phyloP scores from a whole-genome alignment of 2,329 filamentous ascomycete species.

The Fusarium circinatum region DNA sequence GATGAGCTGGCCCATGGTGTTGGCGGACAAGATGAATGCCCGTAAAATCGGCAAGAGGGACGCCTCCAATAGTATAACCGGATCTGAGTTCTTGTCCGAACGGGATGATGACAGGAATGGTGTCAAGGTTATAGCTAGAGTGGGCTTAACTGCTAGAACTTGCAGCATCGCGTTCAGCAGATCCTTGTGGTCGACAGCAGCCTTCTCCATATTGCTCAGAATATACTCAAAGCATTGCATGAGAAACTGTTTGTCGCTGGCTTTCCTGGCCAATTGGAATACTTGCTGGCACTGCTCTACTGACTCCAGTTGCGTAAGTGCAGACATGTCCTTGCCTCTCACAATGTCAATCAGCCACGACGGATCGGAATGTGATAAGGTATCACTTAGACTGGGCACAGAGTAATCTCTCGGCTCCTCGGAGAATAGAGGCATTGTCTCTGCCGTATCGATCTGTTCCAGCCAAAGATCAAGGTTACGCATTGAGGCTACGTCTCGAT shows the following conservation, averaged over 20 bases:
- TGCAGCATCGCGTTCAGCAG: neutral
- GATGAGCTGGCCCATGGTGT: constrained; percentile 9
- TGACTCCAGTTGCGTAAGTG: neutral
- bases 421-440: neutral
- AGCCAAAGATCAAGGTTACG: neutral
- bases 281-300: neutral
- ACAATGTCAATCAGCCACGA: neutral
- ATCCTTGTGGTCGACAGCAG: fast-evolving
- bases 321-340: neutral
- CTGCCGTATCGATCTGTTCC: neutral
- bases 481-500: constrained; percentile 1
- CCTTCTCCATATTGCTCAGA: neutral
- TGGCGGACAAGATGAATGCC: constrained; percentile 2
- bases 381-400: neutral
- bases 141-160: neutral
- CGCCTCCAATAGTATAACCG: neutral
- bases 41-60: neutral
- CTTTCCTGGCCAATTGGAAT: neutral
- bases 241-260: neutral
- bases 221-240: neutral
- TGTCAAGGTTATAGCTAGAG: neutral
- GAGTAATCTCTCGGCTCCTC: neutral
- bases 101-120: neutral
- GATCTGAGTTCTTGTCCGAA: fast-evolving
- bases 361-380: neutral